phyloP scores from a whole-genome alignment of 169 alveolate genomes.

The Plasmodium chabaudi region DNA sequence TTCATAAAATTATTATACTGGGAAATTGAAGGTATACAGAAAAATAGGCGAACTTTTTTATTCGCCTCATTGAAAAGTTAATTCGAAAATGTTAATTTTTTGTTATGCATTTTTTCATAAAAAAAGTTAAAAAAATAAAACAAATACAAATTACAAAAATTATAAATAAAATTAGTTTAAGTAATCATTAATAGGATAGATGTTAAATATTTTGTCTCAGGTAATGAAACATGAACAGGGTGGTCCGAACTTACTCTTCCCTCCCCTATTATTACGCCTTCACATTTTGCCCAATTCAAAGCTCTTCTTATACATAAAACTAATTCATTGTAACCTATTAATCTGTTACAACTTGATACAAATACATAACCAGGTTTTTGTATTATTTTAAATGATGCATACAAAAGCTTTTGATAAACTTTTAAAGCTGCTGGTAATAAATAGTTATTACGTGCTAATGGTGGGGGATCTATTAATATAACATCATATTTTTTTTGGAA shows the following conservation, averaged over 20 bases:
- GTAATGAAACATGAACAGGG: constrained; percentile 72
- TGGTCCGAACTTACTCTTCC: constrained; percentile 74
- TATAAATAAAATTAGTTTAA: neutral
- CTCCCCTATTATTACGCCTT: constrained; percentile 72
- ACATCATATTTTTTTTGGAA: constrained; percentile 75
- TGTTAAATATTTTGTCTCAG: constrained; percentile 67
- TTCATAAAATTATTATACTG: too few relatives aligned
- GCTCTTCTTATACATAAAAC: constrained; percentile 50
- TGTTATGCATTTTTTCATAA: neutral
- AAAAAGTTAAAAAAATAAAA: constrained; percentile 1
- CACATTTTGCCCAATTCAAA: constrained; percentile 73
- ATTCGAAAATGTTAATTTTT: too few relatives aligned
- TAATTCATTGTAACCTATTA: constrained; percentile 62
- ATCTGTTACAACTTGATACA: constrained; percentile 76
- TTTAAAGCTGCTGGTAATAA: constrained; percentile 68
- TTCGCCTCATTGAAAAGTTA: too few relatives aligned
- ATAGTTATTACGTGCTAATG: constrained; percentile 68
- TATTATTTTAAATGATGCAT: constrained; percentile 54
- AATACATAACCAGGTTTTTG: constrained; percentile 75
- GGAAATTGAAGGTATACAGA: too few relatives aligned
- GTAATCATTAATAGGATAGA: constrained; percentile 70
- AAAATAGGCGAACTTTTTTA: too few relatives aligned
- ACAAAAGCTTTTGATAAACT: constrained; percentile 75
- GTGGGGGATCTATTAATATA: constrained; percentile 75
- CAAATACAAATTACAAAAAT: neutral